Conservation (phyloP, 208 protist genomes). For the Acanthamoeba divionensis region DNA sequence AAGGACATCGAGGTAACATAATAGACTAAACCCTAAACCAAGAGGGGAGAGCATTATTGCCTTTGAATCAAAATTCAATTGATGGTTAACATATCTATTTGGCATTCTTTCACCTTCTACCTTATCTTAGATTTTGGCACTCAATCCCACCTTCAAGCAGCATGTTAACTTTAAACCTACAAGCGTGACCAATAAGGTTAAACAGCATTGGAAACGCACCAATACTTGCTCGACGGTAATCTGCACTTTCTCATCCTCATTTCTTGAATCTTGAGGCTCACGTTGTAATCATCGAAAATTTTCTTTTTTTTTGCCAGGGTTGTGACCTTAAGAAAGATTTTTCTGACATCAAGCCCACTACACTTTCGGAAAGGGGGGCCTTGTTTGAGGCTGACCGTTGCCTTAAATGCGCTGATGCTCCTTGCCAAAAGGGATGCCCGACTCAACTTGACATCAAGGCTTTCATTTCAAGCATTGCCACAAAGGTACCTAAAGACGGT, state of each 20-base stretch:
- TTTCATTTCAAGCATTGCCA: conserved; percentile 78
- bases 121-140: conserved; percentile 8
- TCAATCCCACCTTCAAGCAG: conserved; percentile 60
- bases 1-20: conserved; percentile 53
- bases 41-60: not conserved
- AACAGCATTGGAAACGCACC: conserved; percentile 49
- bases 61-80: not conserved
- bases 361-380: conserved; percentile 75
- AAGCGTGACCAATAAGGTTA: conserved; percentile 44
- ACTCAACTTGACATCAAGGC: conserved; percentile 79
- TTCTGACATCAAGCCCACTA: conserved; percentile 78
- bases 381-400: conserved; percentile 70
- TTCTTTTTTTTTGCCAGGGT: conserved; percentile 24
- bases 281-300: not conserved
- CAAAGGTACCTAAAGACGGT: conserved; percentile 47
- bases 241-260: not conserved
- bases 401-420: conserved; percentile 78
- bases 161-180: conserved; percentile 62
- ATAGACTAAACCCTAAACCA: not conserved
- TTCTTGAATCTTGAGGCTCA: not conserved
- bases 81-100: not conserved
- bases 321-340: conserved; percentile 75
- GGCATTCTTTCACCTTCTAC: not conserved
- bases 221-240: conserved; percentile 8
- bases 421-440: conserved; percentile 80